phyloP scores from a whole-genome alignment of 73 alveolate genomes.

The Tetrahymena thermophila region DNA sequence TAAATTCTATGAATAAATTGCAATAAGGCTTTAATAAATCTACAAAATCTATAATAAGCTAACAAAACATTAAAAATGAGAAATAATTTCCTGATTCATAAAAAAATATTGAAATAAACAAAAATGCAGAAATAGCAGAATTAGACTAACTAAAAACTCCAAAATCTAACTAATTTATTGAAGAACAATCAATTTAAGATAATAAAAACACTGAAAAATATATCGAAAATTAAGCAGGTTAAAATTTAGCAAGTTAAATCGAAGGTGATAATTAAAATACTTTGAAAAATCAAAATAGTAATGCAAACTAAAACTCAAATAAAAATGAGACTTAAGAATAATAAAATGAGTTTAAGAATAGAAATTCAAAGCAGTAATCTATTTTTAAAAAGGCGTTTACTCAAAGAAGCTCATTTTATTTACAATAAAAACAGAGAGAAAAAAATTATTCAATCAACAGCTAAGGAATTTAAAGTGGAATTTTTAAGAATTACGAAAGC shows the following conservation, averaged over 20 bases:
- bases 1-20: too few species aligned
- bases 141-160: background rate
- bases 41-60: background rate
- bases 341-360: background rate
- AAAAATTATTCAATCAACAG: background rate
- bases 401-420: too few species aligned
- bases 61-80: background rate
- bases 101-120: too few species aligned
- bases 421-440: background rate
- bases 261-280: background rate
- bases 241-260: background rate
- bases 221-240: background rate
- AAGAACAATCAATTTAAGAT: background rate
- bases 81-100: background rate
- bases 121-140: background rate
- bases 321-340: too few species aligned
- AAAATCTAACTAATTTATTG: background rate
- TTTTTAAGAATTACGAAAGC: background rate
- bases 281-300: too few species aligned
- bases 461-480: background rate
- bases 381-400: background rate
- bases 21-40: background rate
- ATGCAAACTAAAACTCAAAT: too few species aligned
- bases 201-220: too few species aligned
- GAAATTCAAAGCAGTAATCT: background rate